These are phyloP conservation scores for Pseudocercospora musae DNA, from an alignment of 2,329 filamentous ascomycete species.

Conservation along the genomic window DNA sequence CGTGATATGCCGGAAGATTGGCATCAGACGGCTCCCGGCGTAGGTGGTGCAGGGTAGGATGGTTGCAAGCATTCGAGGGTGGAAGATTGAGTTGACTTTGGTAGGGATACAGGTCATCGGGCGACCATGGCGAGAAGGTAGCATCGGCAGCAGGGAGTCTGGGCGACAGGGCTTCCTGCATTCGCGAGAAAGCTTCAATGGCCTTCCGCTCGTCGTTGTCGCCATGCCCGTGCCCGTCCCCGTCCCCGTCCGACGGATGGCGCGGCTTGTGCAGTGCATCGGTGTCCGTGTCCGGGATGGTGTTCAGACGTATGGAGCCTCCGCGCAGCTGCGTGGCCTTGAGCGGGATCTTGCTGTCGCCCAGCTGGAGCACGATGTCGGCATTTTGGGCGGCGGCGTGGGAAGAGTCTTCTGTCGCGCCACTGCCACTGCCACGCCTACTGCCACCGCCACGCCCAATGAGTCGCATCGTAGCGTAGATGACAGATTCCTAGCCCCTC, in stretches of 20 bases:
- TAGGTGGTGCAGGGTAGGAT: conserved; percentile 13
- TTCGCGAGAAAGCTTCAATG: conserved; percentile 14
- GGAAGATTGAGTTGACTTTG: conserved; percentile 13
- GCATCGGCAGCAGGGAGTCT: conserved; percentile 9
- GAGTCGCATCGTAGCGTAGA: too few relatives aligned
- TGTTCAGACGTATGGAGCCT: conserved; percentile 8
- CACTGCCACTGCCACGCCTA: conserved; percentile 4
- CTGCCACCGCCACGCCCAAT: conserved; percentile 5
- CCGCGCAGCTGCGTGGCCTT: conserved; percentile 21
- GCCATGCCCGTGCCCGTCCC: too few relatives aligned
- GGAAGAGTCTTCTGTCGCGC: conserved; percentile 3
- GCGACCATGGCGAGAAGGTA: conserved; percentile 14
- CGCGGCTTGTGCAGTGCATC: background rate
- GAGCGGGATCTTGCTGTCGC: conserved; percentile 16
- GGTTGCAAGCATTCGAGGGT: conserved; percentile 8
- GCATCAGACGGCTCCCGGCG: conserved; percentile 36
- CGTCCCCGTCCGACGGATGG: background rate
- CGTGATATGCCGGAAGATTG: conserved; percentile 44
- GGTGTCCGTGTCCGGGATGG: conserved; percentile 4
- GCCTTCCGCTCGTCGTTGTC: conserved; percentile 11
- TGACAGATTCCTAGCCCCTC: conserved; percentile 6
- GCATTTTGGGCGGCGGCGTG: conserved; percentile 10
- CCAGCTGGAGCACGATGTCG: conserved; percentile 19
- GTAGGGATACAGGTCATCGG: conserved; percentile 21
- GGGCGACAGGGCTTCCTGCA: conserved; percentile 17